Conservation (phyloP, 352 stramenopile genomes). For the Pythium rhizo-oryzae region DNA sequence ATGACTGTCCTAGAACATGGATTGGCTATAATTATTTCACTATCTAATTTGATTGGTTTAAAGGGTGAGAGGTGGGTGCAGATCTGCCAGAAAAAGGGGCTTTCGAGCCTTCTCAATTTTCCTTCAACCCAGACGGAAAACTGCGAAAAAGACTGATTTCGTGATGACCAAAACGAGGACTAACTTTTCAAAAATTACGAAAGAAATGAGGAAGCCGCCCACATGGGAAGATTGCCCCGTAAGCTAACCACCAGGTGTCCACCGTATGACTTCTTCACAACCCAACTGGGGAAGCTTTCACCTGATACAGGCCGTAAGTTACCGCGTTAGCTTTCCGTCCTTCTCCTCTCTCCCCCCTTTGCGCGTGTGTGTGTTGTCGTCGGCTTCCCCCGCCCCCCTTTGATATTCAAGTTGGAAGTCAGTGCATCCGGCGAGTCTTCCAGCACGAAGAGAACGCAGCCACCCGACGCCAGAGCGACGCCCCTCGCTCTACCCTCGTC, state of each 20-base stretch:
- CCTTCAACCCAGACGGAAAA: conserved; percentile 1
- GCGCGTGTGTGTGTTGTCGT: conserved; percentile 2
- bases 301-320: background rate
- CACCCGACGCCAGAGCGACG: background rate
- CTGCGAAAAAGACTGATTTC: background rate
- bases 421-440: conserved; percentile 11
- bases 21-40: background rate
- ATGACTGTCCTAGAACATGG: background rate
- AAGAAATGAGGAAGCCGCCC: no score
- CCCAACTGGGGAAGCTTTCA: background rate
- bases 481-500: background rate
- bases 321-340: conserved; percentile 15
- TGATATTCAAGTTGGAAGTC: conserved; percentile 39
- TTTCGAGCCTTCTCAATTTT: no score
- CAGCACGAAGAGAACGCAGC: conserved; percentile 10
- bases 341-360: conserved; percentile 15
- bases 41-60: background rate
- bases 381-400: conserved; percentile 4
- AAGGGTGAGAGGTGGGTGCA: background rate
- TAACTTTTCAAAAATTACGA: background rate
- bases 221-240: background rate
- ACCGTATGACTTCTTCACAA: background rate
- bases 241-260: background rate
- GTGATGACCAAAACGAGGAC: background rate
- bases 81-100: background rate